Evolutionary conservation across 305 asterid genomes (phyloP).

Genomic region (Solanum hybrid): DNA sequence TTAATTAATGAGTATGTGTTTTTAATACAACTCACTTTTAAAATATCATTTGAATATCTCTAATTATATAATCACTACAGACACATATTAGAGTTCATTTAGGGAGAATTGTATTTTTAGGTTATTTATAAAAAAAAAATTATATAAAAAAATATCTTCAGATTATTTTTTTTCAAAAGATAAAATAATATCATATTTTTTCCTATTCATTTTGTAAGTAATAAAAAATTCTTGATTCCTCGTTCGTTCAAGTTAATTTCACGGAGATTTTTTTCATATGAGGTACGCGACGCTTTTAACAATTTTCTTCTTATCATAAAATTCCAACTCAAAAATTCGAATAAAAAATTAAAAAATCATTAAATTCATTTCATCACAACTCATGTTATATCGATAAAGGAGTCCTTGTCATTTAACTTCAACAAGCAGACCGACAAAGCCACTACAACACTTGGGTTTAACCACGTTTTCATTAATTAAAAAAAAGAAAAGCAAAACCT

Average conservation of each 20-base stretch:
- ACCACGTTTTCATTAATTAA: background rate
- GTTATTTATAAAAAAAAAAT: too few relatives aligned
- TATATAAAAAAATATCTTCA: too few relatives aligned
- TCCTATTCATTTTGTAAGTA: too few relatives aligned
- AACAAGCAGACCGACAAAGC: background rate
- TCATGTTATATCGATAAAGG: background rate
- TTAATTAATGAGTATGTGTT: too few relatives aligned
- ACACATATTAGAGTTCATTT: background rate
- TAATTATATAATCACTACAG: too few relatives aligned
- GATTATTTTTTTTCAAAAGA: background rate
- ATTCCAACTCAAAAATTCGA: fast-evolving
- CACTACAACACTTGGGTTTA: background rate
- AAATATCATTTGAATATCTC: too few relatives aligned
- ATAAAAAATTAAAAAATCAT: background rate
- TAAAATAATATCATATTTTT: background rate
- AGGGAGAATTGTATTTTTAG: background rate
- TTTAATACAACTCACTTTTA: background rate
- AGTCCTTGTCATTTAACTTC: background rate
- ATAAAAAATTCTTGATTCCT: background rate
- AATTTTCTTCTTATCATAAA: background rate
- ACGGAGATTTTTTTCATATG: background rate
- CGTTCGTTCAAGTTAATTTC: background rate
- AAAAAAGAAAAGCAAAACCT: background rate
- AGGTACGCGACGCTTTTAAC: background rate
- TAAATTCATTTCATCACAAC: background rate